Conservation (phyloP, 768 basidiomycete species). For the Kockovaella imperatae region DNA sequence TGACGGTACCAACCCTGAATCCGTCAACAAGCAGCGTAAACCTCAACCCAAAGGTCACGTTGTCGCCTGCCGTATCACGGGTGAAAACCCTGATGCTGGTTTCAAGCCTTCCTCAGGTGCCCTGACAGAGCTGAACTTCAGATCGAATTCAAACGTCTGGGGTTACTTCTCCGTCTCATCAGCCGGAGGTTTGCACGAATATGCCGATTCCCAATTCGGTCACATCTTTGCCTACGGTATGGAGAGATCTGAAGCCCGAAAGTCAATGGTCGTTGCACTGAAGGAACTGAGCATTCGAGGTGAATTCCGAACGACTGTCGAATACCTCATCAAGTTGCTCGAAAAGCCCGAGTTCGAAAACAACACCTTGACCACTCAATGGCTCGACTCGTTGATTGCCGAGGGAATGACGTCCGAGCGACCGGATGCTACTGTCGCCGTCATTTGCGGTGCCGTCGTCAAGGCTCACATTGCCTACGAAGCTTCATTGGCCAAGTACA, state of each 20-base stretch:
- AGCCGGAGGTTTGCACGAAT: slow-evolving; percentile 95
- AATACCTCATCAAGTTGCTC: slow-evolving; percentile 95
- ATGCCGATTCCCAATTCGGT: slow-evolving; percentile 97
- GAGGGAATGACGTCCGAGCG: slow-evolving; percentile 95
- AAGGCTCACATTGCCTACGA: slow-evolving; percentile 88
- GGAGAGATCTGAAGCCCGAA: slow-evolving; percentile 86
- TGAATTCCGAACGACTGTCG: slow-evolving; percentile 96
- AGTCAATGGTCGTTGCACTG: slow-evolving; percentile 98
- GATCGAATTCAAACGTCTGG: slow-evolving; percentile 98
- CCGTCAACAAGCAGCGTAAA: slow-evolving; percentile 80
- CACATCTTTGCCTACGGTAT: slow-evolving; percentile 99
- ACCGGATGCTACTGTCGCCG: slow-evolving; percentile 83
- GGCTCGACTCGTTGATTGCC: slow-evolving; percentile 95
- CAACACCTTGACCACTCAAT: slow-evolving; percentile 96
- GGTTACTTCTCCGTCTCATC: slow-evolving; percentile 97
- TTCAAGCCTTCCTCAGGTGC: slow-evolving; percentile 98
- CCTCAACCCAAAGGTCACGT: slow-evolving; percentile 97
- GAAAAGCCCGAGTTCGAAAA: slow-evolving; percentile 93
- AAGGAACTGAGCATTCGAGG: slow-evolving; percentile 98
- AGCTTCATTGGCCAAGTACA: slow-evolving; percentile 85
- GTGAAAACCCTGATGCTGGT: slow-evolving; percentile 98
- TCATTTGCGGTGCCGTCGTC: slow-evolving; percentile 90
- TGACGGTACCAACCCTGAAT: slow-evolving; percentile 83
- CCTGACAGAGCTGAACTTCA: slow-evolving; percentile 97
- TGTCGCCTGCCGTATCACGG: slow-evolving; percentile 97